These are phyloP conservation scores for Melaleuca alternifolia DNA, from an alignment of 345 rosid species.

Conservation along the genomic window DNA sequence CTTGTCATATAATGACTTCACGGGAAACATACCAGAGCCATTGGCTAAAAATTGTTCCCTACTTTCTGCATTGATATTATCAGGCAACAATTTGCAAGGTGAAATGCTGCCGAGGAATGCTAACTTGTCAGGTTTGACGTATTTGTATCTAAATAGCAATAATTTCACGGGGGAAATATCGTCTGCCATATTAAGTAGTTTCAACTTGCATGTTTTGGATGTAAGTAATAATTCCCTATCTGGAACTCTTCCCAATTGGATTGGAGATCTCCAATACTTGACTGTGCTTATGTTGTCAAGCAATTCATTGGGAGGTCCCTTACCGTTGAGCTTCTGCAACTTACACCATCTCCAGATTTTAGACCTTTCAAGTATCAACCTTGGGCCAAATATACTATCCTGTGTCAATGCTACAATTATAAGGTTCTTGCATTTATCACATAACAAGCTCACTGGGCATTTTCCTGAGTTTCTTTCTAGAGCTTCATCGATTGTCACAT, in stretches of 20 bases:
- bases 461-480: neutral
- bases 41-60: neutral
- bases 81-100: neutral
- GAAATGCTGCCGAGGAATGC: neutral
- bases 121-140: accelerated
- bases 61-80: neutral
- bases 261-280: neutral
- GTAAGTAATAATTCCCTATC: conserved; percentile 5
- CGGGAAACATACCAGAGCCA: neutral
- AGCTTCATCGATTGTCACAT: neutral
- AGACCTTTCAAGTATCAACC: conserved; percentile 4
- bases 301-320: neutral
- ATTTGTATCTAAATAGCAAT: neutral
- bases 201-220: neutral
- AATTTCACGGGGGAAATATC: neutral
- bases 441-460: neutral
- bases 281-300: neutral
- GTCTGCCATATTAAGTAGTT: accelerated
- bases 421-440: neutral
- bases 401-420: neutral
- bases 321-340: neutral
- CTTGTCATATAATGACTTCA: conserved; percentile 6
- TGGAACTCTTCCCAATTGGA: conserved; percentile 9
- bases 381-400: neutral
- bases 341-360: neutral